phyloP scores from a whole-genome alignment of 2,329 filamentous ascomycete genomes.

The Leptodontidium sp. region DNA sequence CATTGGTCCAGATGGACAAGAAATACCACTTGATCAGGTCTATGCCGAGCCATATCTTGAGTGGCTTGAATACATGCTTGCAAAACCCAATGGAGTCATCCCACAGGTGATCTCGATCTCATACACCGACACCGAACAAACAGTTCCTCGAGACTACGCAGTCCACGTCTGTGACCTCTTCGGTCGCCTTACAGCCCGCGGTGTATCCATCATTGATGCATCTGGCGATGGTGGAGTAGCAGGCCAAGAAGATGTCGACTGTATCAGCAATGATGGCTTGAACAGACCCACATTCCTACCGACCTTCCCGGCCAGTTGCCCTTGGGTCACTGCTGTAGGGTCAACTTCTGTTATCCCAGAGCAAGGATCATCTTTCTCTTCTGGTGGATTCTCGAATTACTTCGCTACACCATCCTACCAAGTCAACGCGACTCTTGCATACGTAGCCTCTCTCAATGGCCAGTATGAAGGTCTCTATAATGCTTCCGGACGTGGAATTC shows the following conservation, averaged over 20 bases:
- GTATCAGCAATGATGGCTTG: conserved; percentile 65
- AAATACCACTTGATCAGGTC: conserved; percentile 48
- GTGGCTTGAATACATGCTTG: conserved; percentile 64
- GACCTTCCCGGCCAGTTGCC: conserved; percentile 69
- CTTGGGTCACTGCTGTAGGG: conserved; percentile 21
- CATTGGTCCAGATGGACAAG: conserved; percentile 46
- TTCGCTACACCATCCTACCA: conserved; percentile 32
- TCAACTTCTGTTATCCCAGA: conserved; percentile 54
- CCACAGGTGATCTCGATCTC: conserved; percentile 71
- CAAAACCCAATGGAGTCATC: conserved; percentile 55
- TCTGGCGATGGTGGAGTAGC: conserved; percentile 60
- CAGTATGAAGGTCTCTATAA: conserved; percentile 43
- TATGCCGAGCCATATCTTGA: conserved; percentile 72
- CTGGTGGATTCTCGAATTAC: conserved; percentile 44
- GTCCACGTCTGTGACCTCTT: conserved; percentile 67
- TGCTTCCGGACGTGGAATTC: conserved; percentile 57
- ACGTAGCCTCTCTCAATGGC: conserved; percentile 22
- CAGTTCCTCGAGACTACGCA: conserved; percentile 66
- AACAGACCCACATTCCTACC: conserved; percentile 63
- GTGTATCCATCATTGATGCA: conserved; percentile 67
- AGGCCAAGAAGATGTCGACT: conserved; percentile 52
- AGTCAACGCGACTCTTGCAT: conserved; percentile 17
- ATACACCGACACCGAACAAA: conserved; percentile 73
- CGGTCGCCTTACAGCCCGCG: conserved; percentile 68
- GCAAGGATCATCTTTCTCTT: conserved; percentile 53